These are phyloP conservation scores for Fraxinus dipetala DNA, from an alignment of 305 asterid genomes.

Conservation along the genomic window DNA sequence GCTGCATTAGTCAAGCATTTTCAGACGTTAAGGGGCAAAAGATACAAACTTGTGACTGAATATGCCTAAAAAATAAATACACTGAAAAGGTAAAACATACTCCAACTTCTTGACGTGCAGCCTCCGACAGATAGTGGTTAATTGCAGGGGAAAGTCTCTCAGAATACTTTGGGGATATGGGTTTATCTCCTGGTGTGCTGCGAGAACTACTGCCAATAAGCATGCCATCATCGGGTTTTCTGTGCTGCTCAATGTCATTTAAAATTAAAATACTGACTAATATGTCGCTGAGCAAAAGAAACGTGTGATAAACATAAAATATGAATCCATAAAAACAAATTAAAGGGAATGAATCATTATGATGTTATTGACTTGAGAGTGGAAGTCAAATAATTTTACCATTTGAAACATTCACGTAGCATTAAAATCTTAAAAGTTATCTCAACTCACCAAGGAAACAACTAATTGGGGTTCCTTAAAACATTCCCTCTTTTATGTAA, in stretches of 20 bases:
- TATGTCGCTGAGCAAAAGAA: constrained; percentile 16
- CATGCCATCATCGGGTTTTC: constrained; percentile 80
- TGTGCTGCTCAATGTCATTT: constrained; percentile 62
- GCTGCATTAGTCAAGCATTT: constrained; percentile 49
- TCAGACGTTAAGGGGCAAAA: constrained; percentile 22
- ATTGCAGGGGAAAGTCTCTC: constrained; percentile 97
- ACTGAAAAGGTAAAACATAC: constrained; percentile 47
- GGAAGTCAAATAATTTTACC: constrained; percentile 6
- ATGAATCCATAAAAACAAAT: constrained; percentile 1
- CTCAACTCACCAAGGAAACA: not conserved
- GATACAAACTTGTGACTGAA: constrained; percentile 10
- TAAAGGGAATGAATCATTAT: constrained; percentile 10
- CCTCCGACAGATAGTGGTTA: constrained; percentile 89
- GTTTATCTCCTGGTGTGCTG: constrained; percentile 78
- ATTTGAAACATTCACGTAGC: not conserved
- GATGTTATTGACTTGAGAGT: constrained; percentile 15
- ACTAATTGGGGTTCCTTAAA: not conserved
- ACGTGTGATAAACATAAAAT: not conserved
- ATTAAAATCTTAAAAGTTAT: not conserved
- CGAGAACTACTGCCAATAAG: constrained; percentile 89
- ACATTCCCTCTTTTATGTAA: not conserved
- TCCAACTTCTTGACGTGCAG: constrained; percentile 94
- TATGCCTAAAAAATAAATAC: constrained; percentile 20
- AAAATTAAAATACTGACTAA: constrained; percentile 21
- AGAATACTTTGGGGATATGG: constrained; percentile 82